Base-by-base conservation (phyloP, 129 eudicot genomes). In the Lactuca sativa region DNA sequence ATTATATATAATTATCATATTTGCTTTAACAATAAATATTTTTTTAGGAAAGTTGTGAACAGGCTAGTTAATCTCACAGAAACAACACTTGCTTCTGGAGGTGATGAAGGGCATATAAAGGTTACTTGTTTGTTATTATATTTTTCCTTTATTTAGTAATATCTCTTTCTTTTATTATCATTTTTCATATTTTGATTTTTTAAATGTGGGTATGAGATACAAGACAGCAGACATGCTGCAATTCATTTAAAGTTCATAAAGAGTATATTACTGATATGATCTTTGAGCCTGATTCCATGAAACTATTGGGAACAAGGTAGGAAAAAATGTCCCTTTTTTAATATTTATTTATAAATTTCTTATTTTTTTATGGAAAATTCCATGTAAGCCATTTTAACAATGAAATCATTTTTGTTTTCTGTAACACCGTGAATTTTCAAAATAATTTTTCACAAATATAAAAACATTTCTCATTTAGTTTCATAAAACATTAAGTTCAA, bases 191-290 rank as follows among this genome's bases (percentile, higher is more conserved):
- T 25, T 25, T 25, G 30, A 25, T 3, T 4, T 62, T 64, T 18
- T 73, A 52, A 52, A 16, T 7, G 3, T 74, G 89, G 98, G 95
- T 89, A 16, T 95, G 99, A 97, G 99, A 95, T 74, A 95, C 99
- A 33, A 80, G 99, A 60, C 99, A 95, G 72, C 99, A 85, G 31
- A 56, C 99, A 16, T 95, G 95, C 81, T 83, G 90, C 74, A 85
- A 82, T 69, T 33, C 96, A 17, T 95, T 87, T 80, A 64, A 79
- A 67, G 93, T 78, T 56, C 99, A 95, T 32, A 93, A 87, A 74
- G 99, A 95, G 66, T 95, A 87, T 78, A 85, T 95, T 72, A 87
- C 99, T 74, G 99, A 95, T 75, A 90, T 95, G 65, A 87, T 97
- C 72, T 82, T 83, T 75, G 99, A 93, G 32, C 78, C 97, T 17